Conservation (phyloP, 257 asterid species). For the Orobanche coerulescens region DNA sequence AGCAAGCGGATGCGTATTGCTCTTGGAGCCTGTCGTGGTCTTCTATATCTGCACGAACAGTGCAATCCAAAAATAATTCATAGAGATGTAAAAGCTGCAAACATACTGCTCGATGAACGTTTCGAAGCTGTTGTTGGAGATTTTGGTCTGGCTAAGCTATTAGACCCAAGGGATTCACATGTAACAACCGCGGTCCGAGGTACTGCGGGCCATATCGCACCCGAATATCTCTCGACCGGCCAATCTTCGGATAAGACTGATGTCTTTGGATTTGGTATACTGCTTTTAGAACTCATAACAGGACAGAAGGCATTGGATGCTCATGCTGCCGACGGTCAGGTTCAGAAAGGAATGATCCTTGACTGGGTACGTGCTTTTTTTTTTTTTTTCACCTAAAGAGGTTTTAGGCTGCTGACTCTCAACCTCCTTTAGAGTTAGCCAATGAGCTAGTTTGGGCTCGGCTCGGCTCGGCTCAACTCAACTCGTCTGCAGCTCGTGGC, state of each 20-base stretch:
- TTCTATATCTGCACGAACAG: slow-evolving; percentile 77
- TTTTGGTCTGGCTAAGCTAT: slow-evolving; percentile 89
- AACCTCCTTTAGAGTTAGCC: too few species aligned
- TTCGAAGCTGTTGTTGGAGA: slow-evolving; percentile 95
- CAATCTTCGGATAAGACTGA: slow-evolving; percentile 93
- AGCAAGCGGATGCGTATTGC: slow-evolving; percentile 65
- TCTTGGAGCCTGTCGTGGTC: slow-evolving; percentile 93
- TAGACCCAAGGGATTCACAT: slow-evolving; percentile 79
- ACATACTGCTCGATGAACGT: slow-evolving; percentile 75
- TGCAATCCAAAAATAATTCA: slow-evolving; percentile 88
- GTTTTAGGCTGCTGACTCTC: too few species aligned
- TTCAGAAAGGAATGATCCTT: slow-evolving; percentile 80
- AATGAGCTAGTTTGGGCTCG: too few species aligned
- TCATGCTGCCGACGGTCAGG: slow-evolving; percentile 40
- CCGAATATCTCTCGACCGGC: slow-evolving; percentile 90
- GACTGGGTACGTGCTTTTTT: slow-evolving; percentile 54
- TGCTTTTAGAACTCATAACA: slow-evolving; percentile 73
- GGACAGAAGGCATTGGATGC: slow-evolving; percentile 74
- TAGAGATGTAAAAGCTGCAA: slow-evolving; percentile 92
- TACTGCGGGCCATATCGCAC: slow-evolving; percentile 88
- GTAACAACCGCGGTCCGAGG: slow-evolving; percentile 98
- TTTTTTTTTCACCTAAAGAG: too few species aligned
- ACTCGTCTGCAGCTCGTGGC: too few species aligned
- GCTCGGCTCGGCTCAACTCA: too few species aligned
- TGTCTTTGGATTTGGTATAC: slow-evolving; percentile 87